Conservation (phyloP, 23 red algal species). For the Gracilaria vermiculophylla region DNA sequence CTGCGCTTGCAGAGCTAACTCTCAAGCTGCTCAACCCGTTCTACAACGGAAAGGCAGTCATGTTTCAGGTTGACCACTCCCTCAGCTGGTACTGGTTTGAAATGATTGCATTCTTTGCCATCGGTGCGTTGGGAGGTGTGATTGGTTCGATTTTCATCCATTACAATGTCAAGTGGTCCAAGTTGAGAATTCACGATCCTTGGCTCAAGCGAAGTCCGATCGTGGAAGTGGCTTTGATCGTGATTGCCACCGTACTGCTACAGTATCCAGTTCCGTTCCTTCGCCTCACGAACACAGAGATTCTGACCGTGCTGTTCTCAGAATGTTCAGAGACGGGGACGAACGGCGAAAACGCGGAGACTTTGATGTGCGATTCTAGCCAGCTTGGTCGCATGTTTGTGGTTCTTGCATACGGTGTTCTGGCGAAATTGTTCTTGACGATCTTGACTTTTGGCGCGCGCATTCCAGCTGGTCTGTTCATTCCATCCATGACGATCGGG, state of each 20-base stretch:
- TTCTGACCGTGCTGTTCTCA: slow-evolving; percentile 69
- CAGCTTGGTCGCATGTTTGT: slow-evolving; percentile 19
- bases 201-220: slow-evolving; percentile 63
- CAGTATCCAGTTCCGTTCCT: slow-evolving; percentile 66
- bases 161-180: slow-evolving; percentile 83
- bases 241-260: slow-evolving; percentile 60
- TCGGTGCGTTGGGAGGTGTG: slow-evolving; percentile 77
- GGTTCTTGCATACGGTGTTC: slow-evolving; percentile 54
- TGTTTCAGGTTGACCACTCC: slow-evolving; percentile 75
- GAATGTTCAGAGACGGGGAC: slow-evolving; percentile 49
- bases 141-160: slow-evolving; percentile 84
- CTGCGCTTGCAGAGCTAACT: slow-evolving; percentile 76
- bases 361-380: slow-evolving; percentile 65
- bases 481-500: slow-evolving; percentile 92
- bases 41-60: slow-evolving; percentile 78
- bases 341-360: slow-evolving; percentile 30
- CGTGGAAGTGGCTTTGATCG: slow-evolving; percentile 57
- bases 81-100: slow-evolving; percentile 92
- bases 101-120: slow-evolving; percentile 73
- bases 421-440: slow-evolving; percentile 71
- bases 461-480: slow-evolving; percentile 84
- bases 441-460: slow-evolving; percentile 83
- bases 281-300: slow-evolving; percentile 74
- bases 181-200: slow-evolving; percentile 52
- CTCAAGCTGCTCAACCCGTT: slow-evolving; percentile 77